Evolutionary conservation across 805 yeast genomes (phyloP).

Genomic region (Pichia occidentalis): DNA sequence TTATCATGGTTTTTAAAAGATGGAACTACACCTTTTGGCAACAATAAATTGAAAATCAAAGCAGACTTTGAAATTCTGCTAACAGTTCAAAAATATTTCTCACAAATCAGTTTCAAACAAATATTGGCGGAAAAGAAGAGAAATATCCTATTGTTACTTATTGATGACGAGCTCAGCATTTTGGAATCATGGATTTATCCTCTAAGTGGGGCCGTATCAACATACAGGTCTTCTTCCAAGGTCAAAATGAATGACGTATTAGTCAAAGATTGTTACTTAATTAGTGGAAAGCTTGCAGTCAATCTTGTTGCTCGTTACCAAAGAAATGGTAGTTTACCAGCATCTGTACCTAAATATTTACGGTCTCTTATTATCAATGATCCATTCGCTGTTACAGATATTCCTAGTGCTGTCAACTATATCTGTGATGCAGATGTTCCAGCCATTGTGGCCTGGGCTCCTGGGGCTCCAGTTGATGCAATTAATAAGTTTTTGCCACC

Average conservation of each 20-base stretch:
- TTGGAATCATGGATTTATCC: slow-evolving; percentile 76
- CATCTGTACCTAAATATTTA: slow-evolving; percentile 34
- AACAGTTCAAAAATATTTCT: slow-evolving; percentile 38
- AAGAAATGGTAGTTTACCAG: slow-evolving; percentile 17
- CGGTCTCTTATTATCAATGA: slow-evolving; percentile 41
- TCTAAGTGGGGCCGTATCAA: slow-evolving; percentile 34
- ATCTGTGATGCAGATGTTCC: slow-evolving; percentile 28
- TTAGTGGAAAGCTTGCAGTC: slow-evolving; percentile 69
- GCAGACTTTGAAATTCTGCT: slow-evolving; percentile 59
- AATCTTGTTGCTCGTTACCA: slow-evolving; percentile 56
- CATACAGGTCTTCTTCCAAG: slow-evolving; percentile 21
- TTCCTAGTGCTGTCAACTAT: slow-evolving; percentile 55
- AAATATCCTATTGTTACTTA: slow-evolving; percentile 50
- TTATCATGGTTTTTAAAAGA: slow-evolving; percentile 71
- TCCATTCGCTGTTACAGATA: slow-evolving; percentile 53
- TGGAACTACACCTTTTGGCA: slow-evolving; percentile 75
- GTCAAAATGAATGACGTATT: slow-evolving; percentile 35
- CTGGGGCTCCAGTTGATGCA: slow-evolving; percentile 76
- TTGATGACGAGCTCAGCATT: slow-evolving; percentile 69
- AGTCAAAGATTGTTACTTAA: slow-evolving; percentile 50
- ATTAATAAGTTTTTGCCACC: slow-evolving; percentile 79
- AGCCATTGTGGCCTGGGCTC: slow-evolving; percentile 51
- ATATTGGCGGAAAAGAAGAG: slow-evolving; percentile 41
- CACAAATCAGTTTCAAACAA: slow-evolving; percentile 20
- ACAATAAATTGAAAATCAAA: slow-evolving; percentile 63